These are phyloP conservation scores for Aureobasidium musti DNA, from an alignment of 2,329 filamentous ascomycete genomes.

Conservation along the genomic window DNA sequence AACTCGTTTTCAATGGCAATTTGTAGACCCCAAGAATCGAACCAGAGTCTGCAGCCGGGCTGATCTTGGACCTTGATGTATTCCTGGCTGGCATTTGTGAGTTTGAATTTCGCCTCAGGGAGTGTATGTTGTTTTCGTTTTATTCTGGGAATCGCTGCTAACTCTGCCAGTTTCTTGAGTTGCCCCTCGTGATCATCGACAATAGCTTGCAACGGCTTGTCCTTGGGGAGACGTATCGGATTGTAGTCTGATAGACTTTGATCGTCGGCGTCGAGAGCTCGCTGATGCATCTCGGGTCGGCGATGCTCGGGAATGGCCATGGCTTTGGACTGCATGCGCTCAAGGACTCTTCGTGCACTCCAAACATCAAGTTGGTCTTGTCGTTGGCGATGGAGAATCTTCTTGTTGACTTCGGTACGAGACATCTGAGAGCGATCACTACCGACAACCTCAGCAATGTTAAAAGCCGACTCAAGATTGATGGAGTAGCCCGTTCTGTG, in stretches of 20 bases:
- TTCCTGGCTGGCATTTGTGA: not conserved
- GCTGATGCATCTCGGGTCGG: not conserved
- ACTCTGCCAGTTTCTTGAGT: not conserved
- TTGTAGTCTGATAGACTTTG: conserved; percentile 7
- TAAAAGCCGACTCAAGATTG: conserved; percentile 62
- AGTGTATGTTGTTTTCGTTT: not conserved
- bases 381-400: not conserved
- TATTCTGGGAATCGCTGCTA: not conserved
- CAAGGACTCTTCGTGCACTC: conserved; percentile 6
- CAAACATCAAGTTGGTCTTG: conserved; percentile 8
- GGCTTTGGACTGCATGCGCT: conserved; percentile 28
- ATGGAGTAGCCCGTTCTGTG: conserved; percentile 60
- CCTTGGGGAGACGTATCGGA: conserved; percentile 15
- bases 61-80: not conserved
- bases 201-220: not conserved
- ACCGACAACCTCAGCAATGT: conserved; percentile 50
- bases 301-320: conserved; percentile 28
- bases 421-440: conserved; percentile 2
- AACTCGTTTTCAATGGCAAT: conserved; percentile 14
- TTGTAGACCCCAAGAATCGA: conserved; percentile 22
- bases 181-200: not conserved
- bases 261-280: conserved; percentile 25
- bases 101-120: not conserved
- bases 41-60: not conserved
- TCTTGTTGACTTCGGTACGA: not conserved